Evolutionary conservation across 2,329 filamentous ascomycete genomes (phyloP).

Genomic region (Tolypocladium tundrense): DNA sequence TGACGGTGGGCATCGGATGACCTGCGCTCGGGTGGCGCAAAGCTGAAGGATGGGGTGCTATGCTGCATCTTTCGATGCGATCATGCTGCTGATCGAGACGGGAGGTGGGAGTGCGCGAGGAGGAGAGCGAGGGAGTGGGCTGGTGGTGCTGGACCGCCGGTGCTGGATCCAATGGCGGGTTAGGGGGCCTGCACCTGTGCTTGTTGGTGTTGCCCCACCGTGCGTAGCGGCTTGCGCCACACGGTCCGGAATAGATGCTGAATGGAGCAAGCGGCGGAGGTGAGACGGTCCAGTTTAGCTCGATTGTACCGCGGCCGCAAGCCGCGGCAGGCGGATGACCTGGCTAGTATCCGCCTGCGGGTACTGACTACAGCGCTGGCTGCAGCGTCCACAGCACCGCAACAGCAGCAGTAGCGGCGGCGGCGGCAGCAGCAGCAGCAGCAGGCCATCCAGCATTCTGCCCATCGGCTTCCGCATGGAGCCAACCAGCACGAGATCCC

Average conservation of each 20-base stretch:
- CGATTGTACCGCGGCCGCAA: not conserved
- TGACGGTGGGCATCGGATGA: not conserved
- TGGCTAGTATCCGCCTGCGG: not conserved
- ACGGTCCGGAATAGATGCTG: not conserved
- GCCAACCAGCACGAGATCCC: not conserved
- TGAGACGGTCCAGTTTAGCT: not conserved
- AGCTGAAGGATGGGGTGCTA: not conserved
- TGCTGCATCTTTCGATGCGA: not conserved
- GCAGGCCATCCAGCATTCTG: not conserved
- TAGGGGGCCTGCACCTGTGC: not conserved
- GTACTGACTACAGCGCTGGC: not conserved
- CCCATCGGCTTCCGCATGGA: no score
- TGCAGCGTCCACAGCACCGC: no score
- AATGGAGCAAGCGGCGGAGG: not conserved
- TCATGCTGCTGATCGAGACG: not conserved
- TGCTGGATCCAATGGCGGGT: not conserved
- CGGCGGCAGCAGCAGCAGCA: not conserved
- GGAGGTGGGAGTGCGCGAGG: not conserved
- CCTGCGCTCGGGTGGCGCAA: not conserved
- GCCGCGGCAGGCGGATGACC: not conserved
- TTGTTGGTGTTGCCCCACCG: not conserved
- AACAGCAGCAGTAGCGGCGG: not conserved
- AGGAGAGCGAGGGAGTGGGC: not conserved
- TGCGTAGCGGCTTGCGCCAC: constrained; percentile 1
- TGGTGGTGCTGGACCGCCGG: not conserved